phyloP scores from a whole-genome alignment of 768 basidiomycete species.

The Pholiota conissans region DNA sequence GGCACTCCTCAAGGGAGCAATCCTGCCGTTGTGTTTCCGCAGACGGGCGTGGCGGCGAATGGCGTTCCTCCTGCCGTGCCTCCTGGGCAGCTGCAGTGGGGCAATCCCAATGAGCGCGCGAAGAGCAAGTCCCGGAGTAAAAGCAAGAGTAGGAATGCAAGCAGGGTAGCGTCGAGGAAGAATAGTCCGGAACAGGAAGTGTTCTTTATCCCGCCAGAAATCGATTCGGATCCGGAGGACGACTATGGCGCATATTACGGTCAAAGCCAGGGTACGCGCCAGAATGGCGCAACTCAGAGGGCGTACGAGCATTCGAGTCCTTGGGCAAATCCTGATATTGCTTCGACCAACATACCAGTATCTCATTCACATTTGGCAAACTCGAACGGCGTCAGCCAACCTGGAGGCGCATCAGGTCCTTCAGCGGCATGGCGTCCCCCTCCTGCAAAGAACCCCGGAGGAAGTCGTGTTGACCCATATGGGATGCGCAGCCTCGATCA shows the following conservation, averaged over 20 bases:
- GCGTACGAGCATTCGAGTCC: not conserved
- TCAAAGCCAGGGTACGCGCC: not conserved
- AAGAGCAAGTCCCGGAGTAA: slow-evolving; percentile 1
- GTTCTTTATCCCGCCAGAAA: slow-evolving; percentile 14
- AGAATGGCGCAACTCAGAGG: not conserved
- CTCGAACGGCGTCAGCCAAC: not conserved
- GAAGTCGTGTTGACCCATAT: slow-evolving; percentile 9
- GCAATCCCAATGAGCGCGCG: not conserved
- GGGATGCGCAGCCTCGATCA: slow-evolving; percentile 5
- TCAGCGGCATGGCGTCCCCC: not conserved
- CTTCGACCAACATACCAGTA: not conserved
- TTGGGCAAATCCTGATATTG: not conserved
- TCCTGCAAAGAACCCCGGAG: not conserved
- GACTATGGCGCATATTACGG: slow-evolving; percentile 1
- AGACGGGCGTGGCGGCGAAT: not conserved
- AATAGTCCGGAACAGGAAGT: slow-evolving; percentile 6
- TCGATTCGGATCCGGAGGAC: not conserved
- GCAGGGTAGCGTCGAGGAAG: not conserved
- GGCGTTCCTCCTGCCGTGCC: not conserved
- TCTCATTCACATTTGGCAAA: not conserved
- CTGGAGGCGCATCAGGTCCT: not conserved
- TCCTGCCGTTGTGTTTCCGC: not conserved
- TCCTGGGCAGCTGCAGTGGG: not conserved
- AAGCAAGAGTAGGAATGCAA: slow-evolving; percentile 7
- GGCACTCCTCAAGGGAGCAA: not conserved